Evolutionary conservation across 2,329 filamentous ascomycete species (phyloP).

Genomic region (Bipolaris sorokiniana): DNA sequence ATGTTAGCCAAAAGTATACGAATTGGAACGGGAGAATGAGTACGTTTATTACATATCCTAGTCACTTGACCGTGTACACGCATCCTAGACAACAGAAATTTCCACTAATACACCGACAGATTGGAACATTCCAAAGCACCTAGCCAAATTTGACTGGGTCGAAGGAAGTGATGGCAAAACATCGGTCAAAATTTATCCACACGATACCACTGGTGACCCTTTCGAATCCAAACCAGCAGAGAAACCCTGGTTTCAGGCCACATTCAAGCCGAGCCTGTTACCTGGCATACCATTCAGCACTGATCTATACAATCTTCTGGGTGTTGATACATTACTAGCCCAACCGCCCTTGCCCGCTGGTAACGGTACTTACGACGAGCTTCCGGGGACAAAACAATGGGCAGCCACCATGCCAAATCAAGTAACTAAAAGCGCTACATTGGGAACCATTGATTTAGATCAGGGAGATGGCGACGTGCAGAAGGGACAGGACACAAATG

Average conservation of each 20-base stretch:
- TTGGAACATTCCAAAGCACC: conserved; percentile 1
- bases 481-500: background rate
- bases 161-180: background rate
- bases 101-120: background rate
- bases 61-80: background rate
- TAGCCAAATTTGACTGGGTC: background rate
- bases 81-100: background rate
- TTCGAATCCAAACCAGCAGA: background rate
- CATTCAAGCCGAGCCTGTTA: background rate
- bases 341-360: background rate
- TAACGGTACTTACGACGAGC: background rate
- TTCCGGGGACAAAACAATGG: background rate
- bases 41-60: background rate
- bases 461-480: background rate
- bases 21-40: background rate
- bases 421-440: background rate
- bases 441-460: background rate
- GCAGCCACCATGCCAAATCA: background rate
- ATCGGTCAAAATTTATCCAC: background rate
- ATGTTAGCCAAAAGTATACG: conserved; percentile 1
- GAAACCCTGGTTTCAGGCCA: background rate
- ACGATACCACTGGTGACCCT: background rate
- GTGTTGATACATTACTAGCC: background rate
- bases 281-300: background rate
- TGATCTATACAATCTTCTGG: background rate